Base-by-base conservation (phyloP, 768 basidiomycete species). In the Cystofilobasidium bisporidii region DNA sequence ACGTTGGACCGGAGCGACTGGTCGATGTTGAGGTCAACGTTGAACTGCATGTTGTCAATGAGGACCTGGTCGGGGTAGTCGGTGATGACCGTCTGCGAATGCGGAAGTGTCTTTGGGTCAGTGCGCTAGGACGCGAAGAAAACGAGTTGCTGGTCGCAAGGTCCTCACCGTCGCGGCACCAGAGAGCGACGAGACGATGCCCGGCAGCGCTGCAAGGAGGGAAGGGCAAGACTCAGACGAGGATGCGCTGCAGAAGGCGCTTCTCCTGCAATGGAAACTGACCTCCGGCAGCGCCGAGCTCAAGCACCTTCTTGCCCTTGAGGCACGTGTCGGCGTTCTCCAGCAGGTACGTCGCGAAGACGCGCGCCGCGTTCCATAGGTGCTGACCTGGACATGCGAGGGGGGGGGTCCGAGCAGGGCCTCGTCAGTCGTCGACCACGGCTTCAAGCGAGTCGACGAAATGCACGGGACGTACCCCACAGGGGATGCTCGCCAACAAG, bases 281-380 rank as follows among this genome's bases (percentile, higher is more conserved):
- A 2, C 86, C 94, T 1, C 90, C 93, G 0, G 92, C 96, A 0
- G 96, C 96, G 0, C 96, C 96, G 0, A 98, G 83, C 75, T 99
- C 96, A 1, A 97, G 80, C 0, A 97, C 84, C 30, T 72, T 76
- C 41, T 77, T 79, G 9, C 77, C 77, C 0, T 71, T 72, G 55
- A 75, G 68, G 22, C 77, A 72, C 0, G 32, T 14, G 4, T 64
- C 30, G 5, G 75, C 73, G 61, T 77, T 71, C 12, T 73, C 69
- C n/a, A 75, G 67, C n/a, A 76, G 71, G 57, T 72, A 76, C 11
- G 56, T 72, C 3, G 73, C 67, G n/a, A 75, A 64, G 24, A 72
- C 72, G 40, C 71, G 72, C 14, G 75, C 73, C 32, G 76, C 73
- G 5, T 74, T 74, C 63, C 75, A 76, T 8, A 76, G 70, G 45